Evolutionary conservation across 805 yeast species (phyloP).

Genomic region (Brettanomyces custersianus): DNA sequence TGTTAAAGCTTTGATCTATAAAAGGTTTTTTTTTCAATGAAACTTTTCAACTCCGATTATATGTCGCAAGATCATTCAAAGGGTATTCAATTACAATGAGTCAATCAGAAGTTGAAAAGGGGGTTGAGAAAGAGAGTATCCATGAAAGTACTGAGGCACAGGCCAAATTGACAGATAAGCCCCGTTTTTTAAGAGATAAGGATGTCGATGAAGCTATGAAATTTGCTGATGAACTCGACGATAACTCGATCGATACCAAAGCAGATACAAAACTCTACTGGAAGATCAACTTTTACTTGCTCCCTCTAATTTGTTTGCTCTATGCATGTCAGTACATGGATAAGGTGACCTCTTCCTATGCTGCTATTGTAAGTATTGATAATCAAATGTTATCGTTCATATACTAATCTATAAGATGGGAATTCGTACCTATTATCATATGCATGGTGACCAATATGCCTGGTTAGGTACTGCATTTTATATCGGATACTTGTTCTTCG

Average conservation of each 20-base stretch:
- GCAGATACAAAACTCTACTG: constrained; percentile 22
- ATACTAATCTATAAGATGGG: no score
- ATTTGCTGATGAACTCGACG: constrained; percentile 4
- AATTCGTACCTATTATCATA: constrained; percentile 11
- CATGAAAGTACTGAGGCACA: no score
- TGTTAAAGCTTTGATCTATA: no score
- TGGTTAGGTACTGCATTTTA: constrained; percentile 25
- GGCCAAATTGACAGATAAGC: no score
- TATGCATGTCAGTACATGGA: constrained; percentile 54
- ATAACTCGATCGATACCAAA: background rate
- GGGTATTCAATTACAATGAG: no score
- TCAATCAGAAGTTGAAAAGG: no score
- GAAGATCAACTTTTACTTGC: constrained; percentile 42
- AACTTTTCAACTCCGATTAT: no score
- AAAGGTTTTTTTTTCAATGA: no score
- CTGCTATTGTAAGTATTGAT: constrained; percentile 43
- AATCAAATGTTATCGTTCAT: constrained; percentile 19
- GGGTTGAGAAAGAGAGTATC: no score
- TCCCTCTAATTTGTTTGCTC: constrained; percentile 41
- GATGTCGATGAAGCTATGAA: constrained; percentile 9
- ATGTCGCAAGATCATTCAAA: no score
- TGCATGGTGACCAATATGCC: constrained; percentile 23
- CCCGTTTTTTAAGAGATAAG: no score
- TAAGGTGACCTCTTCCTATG: constrained; percentile 43
- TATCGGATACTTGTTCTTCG: constrained; percentile 40